Evolutionary conservation across 768 basidiomycete species (phyloP), one percentile per base, ranked within the genome.

Genomic region (Lentinula edodes): DNA sequence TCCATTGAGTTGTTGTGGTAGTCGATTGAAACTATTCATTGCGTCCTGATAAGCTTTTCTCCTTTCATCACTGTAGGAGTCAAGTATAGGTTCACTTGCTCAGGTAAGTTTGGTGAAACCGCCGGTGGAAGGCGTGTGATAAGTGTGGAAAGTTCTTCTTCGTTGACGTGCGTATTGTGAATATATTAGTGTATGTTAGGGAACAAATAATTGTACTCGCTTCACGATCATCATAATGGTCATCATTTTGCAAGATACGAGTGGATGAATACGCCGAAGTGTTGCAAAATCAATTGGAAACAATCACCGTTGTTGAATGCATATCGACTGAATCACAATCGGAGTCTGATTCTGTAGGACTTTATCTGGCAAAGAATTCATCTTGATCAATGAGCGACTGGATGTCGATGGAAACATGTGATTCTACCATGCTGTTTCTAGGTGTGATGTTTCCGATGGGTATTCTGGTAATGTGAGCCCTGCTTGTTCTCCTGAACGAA

Each of bases 1-100:
- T 28, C 96, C 95, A 60, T 89, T 95, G 42, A 99, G 74, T 75
- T 98, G 95, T 69, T 99, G 96, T 0, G 93, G 96, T 5, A 99
- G 83, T 16, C 94, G 79, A 62, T 91, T 95, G 66, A 99, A 78
- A 67, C 88, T 89, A 62, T 87, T 87, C 10, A 98, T 89, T 0
- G 91, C 90, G 63, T 93, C 92, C 64, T 91, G 90, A 61, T 95
- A 96, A 0, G 90, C 87, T 57, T 78, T 76, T 54, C 83, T 74
- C 43, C 70, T 67, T 68, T 75, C 48, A 68, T 69, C 53, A 35
- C 57, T 63, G 7, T 63, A 63, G 39, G 46, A 63, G 8, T 54
- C 39, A 15, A 52, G 39, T 13, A 53, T 43, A 60, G 32, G 13
- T 20, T n/a, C 53, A 39, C 23, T n/a, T 36, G 12, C 28, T 16